Evolutionary conservation across 2,329 filamentous ascomycete genomes (phyloP).

Genomic region (Emydomyces testavorans): DNA sequence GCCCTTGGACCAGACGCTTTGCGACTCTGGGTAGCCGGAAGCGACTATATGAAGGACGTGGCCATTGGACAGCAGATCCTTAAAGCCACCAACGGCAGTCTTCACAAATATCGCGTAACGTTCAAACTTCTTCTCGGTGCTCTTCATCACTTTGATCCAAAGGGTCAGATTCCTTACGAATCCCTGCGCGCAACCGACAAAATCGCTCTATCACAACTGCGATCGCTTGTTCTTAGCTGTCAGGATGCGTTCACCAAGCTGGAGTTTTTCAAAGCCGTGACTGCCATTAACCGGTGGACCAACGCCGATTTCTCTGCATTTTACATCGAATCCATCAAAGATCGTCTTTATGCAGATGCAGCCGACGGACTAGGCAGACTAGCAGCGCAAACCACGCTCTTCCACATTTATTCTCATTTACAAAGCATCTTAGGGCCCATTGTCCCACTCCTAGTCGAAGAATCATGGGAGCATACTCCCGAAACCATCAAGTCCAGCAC

Average conservation of each 20-base stretch:
- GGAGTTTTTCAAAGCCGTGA: slow-evolving; percentile 72
- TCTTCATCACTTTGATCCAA: slow-evolving; percentile 45
- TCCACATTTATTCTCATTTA: slow-evolving; percentile 57
- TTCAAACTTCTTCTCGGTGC: slow-evolving; percentile 84
- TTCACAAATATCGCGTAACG: slow-evolving; percentile 80
- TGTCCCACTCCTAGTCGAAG: slow-evolving; percentile 66
- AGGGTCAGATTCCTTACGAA: slow-evolving; percentile 27
- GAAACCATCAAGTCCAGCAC: slow-evolving; percentile 45
- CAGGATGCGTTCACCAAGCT: slow-evolving; percentile 54
- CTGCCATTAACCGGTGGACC: slow-evolving; percentile 67
- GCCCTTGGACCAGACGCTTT: slow-evolving; percentile 76
- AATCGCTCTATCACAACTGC: slow-evolving; percentile 65
- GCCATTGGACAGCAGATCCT: slow-evolving; percentile 68
- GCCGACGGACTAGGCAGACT: slow-evolving; percentile 50
- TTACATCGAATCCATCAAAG: slow-evolving; percentile 87
- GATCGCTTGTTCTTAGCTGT: slow-evolving; percentile 53
- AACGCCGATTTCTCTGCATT: slow-evolving; percentile 77
- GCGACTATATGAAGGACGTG: slow-evolving; percentile 83
- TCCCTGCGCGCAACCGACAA: slow-evolving; percentile 54
- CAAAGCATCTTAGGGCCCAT: slow-evolving; percentile 70
- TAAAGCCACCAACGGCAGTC: slow-evolving; percentile 58
- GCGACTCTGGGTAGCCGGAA: slow-evolving; percentile 80
- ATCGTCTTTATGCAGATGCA: slow-evolving; percentile 76
- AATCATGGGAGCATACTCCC: slow-evolving; percentile 72
- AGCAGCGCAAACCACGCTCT: slow-evolving; percentile 46